Percentiles rank a stretch among this genome's conserved stretches.
These are phyloP conservation scores for Ceratobasidium sp. DNA, from an alignment of 1,284 basidiomycete genomes.

Conservation along the genomic window DNA sequence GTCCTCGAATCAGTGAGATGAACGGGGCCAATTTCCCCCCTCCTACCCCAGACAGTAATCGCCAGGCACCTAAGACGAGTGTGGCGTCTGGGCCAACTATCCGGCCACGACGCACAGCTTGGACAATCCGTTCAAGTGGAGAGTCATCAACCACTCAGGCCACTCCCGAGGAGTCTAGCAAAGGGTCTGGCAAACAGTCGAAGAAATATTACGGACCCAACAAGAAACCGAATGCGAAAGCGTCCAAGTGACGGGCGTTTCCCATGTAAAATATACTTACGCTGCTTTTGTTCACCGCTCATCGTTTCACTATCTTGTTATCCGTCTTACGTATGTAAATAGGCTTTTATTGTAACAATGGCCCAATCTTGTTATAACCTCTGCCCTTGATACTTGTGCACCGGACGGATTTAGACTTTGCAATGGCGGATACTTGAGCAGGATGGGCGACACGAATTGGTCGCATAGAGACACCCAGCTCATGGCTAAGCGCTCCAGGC, in stretches of 20 bases:
- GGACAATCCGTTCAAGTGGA: background rate
- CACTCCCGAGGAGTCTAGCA: no score
- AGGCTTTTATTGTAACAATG: no score
- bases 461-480: background rate
- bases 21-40: constrained; percentile 16
- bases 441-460: background rate
- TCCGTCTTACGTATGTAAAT: no score
- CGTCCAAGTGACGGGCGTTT: background rate
- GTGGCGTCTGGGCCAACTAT: background rate
- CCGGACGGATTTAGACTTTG: background rate
- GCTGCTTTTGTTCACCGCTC: no score
- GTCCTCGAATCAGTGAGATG: constrained; percentile 2
- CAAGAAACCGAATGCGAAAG: background rate
- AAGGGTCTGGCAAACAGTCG: background rate
- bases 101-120: background rate
- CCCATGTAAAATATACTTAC: no score
- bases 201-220: constrained; percentile 13
- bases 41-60: background rate
- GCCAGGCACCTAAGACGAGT: background rate
- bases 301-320: no score
- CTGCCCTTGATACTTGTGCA: background rate
- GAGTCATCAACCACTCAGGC: background rate
- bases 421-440: background rate
- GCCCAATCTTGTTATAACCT: background rate
- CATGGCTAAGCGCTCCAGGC: background rate